phyloP scores from a whole-genome alignment of 202 grass and related monocot genomes.

The Saccharum hybrid region DNA sequence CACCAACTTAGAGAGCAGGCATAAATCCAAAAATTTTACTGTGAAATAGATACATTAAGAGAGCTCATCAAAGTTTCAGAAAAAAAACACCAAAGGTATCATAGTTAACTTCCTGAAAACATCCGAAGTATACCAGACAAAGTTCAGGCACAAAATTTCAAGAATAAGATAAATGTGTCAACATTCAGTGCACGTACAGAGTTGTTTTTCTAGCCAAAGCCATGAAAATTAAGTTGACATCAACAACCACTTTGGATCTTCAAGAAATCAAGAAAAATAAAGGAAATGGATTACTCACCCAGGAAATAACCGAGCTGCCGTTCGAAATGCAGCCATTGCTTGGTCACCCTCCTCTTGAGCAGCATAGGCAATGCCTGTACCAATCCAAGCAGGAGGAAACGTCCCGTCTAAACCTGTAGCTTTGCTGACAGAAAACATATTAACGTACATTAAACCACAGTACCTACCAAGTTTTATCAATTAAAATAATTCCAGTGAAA shows the following conservation, averaged over 20 bases:
- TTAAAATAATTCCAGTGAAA: constrained; percentile 23
- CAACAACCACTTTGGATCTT: constrained; percentile 15
- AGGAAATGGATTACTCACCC: constrained; percentile 61
- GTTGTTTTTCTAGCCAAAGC: constrained; percentile 3
- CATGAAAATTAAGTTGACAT: constrained; percentile 32
- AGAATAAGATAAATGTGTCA: background rate
- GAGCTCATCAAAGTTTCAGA: constrained; percentile 13
- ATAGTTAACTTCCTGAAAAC: constrained; percentile 19
- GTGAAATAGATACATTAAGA: constrained; percentile 10
- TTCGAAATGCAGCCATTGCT: constrained; percentile 93
- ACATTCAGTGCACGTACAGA: constrained; percentile 28
- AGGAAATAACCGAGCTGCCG: constrained; percentile 92
- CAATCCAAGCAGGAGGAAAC: constrained; percentile 97
- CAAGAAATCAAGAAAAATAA: constrained; percentile 25
- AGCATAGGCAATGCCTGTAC: constrained; percentile 87
- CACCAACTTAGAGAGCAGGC: constrained; percentile 11
- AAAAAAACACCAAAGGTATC: background rate
- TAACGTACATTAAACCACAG: constrained; percentile 29
- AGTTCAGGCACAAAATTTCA: constrained; percentile 9
- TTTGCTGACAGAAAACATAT: constrained; percentile 73
- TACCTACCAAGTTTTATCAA: constrained; percentile 4
- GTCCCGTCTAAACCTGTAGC: constrained; percentile 84
- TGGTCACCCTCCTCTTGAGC: constrained; percentile 95
- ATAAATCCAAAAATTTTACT: background rate
- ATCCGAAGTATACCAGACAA: background rate